Percentiles rank a stretch among this genome's conserved stretches.
Evolutionary conservation across 2,329 filamentous ascomycete species (phyloP).

Genomic region (Ophiostoma tasmaniense): DNA sequence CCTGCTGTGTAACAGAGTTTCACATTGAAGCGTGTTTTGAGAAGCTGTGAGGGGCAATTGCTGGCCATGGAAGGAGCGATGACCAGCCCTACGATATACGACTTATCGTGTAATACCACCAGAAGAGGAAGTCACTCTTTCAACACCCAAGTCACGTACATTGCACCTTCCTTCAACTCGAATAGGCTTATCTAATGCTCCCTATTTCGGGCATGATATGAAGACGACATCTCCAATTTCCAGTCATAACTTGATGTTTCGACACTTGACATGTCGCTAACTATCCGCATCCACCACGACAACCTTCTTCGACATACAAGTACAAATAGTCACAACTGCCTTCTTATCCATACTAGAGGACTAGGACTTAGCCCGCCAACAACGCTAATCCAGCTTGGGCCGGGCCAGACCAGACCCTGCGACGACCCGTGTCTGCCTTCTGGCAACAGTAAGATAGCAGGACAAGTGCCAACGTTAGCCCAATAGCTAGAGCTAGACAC

Average conservation of each 20-base stretch:
- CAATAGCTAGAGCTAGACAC: neutral
- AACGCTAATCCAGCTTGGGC: neutral
- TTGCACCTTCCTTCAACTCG: neutral
- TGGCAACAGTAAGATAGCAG: neutral
- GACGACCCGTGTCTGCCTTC: constrained; percentile 12
- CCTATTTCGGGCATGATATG: neutral
- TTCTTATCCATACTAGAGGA: neutral
- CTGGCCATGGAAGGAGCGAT: neutral
- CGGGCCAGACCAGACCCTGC: neutral
- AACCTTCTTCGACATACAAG: neutral
- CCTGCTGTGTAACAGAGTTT: neutral
- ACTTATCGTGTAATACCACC: neutral
- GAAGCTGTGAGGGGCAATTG: neutral
- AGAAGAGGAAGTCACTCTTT: neutral
- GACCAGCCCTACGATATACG: neutral
- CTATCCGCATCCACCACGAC: neutral
- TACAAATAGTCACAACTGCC: neutral
- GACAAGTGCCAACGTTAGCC: neutral
- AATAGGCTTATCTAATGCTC: neutral
- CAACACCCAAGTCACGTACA: neutral
- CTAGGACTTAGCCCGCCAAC: neutral
- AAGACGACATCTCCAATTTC: neutral
- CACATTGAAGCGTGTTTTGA: neutral
- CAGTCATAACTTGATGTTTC: neutral
- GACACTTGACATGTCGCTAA: neutral